Evolutionary conservation across 805 yeast genomes (phyloP).

Genomic region (Torulaspora microellipsoides): DNA sequence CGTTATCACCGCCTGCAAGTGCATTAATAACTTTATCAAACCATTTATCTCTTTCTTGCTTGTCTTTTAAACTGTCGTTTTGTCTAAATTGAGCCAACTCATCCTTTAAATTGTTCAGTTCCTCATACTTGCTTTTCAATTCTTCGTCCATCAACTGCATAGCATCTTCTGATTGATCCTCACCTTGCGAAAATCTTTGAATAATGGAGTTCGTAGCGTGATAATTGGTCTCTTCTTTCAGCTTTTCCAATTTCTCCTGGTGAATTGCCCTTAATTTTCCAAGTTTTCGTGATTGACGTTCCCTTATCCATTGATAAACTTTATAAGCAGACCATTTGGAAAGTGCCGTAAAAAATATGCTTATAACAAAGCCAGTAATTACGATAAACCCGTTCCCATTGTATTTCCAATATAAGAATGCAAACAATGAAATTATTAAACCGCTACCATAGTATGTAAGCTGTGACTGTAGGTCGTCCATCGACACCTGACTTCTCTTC

Average conservation of each 20-base stretch:
- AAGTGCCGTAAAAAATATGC: constrained; percentile 5
- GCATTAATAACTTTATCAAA: constrained; percentile 32
- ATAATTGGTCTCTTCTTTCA: constrained; percentile 70
- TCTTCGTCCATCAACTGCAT: constrained; percentile 43
- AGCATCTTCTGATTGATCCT: constrained; percentile 44
- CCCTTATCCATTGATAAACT: constrained; percentile 8
- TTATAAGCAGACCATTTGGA: constrained; percentile 11
- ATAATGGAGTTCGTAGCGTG: constrained; percentile 71
- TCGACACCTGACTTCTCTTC: constrained; percentile 17
- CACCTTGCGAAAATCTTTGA: constrained; percentile 54
- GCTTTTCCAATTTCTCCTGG: constrained; percentile 53
- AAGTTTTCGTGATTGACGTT: constrained; percentile 22
- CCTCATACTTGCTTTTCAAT: constrained; percentile 37
- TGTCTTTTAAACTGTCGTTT: constrained; percentile 15
- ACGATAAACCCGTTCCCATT: constrained; percentile 4
- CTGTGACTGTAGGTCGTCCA: constrained; percentile 17
- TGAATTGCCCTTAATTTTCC: constrained; percentile 43
- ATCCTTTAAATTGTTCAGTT: constrained; percentile 37
- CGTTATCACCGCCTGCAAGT: constrained; percentile 30
- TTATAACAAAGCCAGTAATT: neutral
- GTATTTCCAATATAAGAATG: constrained; percentile 8
- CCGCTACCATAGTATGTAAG: constrained; percentile 21
- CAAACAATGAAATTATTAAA: constrained; percentile 2
- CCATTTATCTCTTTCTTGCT: constrained; percentile 32
- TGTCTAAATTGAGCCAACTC: constrained; percentile 24